phyloP scores from a whole-genome alignment of 805 yeast species.

The Candida berthetii region DNA sequence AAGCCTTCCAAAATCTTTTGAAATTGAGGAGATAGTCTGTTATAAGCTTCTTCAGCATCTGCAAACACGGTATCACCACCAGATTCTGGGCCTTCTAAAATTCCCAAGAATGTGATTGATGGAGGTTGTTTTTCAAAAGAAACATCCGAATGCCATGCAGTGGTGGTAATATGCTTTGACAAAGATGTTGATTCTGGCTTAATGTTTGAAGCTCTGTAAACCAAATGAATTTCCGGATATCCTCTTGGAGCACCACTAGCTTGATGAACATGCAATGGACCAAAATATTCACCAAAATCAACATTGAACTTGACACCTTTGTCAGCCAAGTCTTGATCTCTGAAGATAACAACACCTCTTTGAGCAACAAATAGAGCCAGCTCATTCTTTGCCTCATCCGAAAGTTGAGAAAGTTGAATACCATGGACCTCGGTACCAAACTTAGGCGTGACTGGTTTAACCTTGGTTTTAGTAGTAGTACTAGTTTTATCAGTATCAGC shows the following conservation, averaged over 20 bases:
- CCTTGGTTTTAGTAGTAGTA: too few species aligned
- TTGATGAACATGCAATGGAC: slow-evolving; percentile 68
- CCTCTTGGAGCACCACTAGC: slow-evolving; percentile 64
- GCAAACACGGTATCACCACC: slow-evolving; percentile 4
- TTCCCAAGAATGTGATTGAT: slow-evolving; percentile 17
- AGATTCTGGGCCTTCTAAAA: slow-evolving; percentile 1
- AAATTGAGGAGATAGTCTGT: slow-evolving; percentile 1
- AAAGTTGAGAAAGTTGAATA: slow-evolving; percentile 50
- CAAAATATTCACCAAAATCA: slow-evolving; percentile 58
- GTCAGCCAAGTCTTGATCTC: slow-evolving; percentile 59
- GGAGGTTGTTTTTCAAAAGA: slow-evolving; percentile 64
- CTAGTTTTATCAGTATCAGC: too few species aligned
- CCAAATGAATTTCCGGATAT: slow-evolving; percentile 61
- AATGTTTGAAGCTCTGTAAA: slow-evolving; percentile 27
- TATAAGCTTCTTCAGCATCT: slow-evolving; percentile 1
- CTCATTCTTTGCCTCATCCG: slow-evolving; percentile 55
- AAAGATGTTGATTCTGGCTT: slow-evolving; percentile 26
- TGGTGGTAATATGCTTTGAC: slow-evolving; percentile 40
- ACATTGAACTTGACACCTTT: slow-evolving; percentile 39
- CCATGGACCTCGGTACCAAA: slow-evolving; percentile 62
- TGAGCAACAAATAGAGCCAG: slow-evolving; percentile 63
- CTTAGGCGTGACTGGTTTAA: slow-evolving; percentile 51
- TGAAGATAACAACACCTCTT: slow-evolving; percentile 61
- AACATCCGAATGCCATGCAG: slow-evolving; percentile 60
- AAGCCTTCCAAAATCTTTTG: slow-evolving; percentile 1